These are phyloP conservation scores for Bullera alba DNA, from an alignment of 768 basidiomycete species.

Conservation along the genomic window DNA sequence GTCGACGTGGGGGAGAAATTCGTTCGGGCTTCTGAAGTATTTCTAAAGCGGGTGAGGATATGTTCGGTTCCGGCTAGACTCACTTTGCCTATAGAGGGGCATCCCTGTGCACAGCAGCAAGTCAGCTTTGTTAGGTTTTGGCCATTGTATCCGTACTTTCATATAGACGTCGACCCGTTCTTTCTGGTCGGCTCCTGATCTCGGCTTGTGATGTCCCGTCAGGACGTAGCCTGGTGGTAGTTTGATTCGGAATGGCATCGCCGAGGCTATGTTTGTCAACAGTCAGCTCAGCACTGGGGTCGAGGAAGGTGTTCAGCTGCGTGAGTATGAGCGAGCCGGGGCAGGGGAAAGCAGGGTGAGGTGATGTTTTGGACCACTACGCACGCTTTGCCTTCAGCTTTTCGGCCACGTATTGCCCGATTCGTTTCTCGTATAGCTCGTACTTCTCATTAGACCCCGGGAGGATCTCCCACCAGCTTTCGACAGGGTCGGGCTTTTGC, in stretches of 20 bases:
- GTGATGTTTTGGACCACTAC: background rate
- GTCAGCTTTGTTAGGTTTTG: background rate
- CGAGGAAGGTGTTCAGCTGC: no score
- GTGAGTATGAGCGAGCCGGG: no score
- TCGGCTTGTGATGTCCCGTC: constrained; percentile 27
- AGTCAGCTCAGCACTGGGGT: background rate
- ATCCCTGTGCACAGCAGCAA: background rate
- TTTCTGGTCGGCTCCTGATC: constrained; percentile 4
- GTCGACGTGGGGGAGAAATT: constrained; percentile 32
- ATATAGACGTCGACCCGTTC: constrained; percentile 26
- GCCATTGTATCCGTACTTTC: constrained; percentile 21
- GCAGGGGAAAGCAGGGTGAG: no score
- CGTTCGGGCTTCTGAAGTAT: constrained; percentile 31
- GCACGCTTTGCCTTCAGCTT: constrained; percentile 9
- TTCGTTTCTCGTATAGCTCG: constrained; percentile 20
- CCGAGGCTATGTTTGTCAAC: background rate
- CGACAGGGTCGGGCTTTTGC: constrained; percentile 1
- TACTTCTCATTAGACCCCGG: constrained; percentile 12
- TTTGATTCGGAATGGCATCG: constrained; percentile 9
- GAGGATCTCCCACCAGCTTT: constrained; percentile 9
- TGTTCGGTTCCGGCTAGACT: background rate
- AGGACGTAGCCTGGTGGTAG: constrained; percentile 34
- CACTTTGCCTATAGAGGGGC: constrained; percentile 2
- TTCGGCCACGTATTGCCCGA: constrained; percentile 22
- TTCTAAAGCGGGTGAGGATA: background rate